phyloP scores from a whole-genome alignment of 257 asterid genomes.

The Hygrophila difformis region DNA sequence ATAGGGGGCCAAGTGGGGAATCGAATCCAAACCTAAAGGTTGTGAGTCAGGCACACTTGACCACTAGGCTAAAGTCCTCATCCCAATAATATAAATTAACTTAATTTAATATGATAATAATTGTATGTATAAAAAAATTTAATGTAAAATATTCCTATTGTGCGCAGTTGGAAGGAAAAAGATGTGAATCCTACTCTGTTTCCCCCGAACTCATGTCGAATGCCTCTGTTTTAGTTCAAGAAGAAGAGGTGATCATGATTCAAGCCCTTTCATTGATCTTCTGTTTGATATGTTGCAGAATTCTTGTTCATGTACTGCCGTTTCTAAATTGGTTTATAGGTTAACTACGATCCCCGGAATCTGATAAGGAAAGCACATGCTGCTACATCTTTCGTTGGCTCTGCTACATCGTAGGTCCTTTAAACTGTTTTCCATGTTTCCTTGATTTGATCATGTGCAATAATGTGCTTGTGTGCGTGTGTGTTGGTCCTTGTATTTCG shows the following conservation, averaged over 20 bases:
- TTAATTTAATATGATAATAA: too few species aligned
- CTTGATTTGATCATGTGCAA: background rate
- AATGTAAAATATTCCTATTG: too few species aligned
- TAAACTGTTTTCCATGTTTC: background rate
- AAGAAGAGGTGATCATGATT: constrained; percentile 50
- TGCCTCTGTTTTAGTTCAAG: constrained; percentile 43
- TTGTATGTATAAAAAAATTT: too few species aligned
- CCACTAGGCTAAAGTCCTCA: too few species aligned
- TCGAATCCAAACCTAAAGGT: too few species aligned
- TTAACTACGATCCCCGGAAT: constrained; percentile 53
- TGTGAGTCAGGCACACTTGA: too few species aligned
- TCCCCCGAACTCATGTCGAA: constrained; percentile 57
- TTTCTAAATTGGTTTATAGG: constrained; percentile 52
- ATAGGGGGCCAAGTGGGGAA: too few species aligned
- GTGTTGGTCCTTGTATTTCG: background rate
- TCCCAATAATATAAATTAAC: too few species aligned
- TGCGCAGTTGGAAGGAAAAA: constrained; percentile 85
- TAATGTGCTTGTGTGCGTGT: too few species aligned
- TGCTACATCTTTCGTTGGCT: constrained; percentile 67
- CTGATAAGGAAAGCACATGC: constrained; percentile 81
- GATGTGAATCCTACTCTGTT: constrained; percentile 78
- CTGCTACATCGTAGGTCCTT: constrained; percentile 70
- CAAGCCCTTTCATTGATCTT: background rate
- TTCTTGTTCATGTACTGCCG: background rate
- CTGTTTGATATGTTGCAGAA: background rate